A percentile compares a stretch with the other conserved stretches of the same genome.
Evolutionary conservation across 257 asterid species (phyloP).

Genomic region (Penstemon eatonii): DNA sequence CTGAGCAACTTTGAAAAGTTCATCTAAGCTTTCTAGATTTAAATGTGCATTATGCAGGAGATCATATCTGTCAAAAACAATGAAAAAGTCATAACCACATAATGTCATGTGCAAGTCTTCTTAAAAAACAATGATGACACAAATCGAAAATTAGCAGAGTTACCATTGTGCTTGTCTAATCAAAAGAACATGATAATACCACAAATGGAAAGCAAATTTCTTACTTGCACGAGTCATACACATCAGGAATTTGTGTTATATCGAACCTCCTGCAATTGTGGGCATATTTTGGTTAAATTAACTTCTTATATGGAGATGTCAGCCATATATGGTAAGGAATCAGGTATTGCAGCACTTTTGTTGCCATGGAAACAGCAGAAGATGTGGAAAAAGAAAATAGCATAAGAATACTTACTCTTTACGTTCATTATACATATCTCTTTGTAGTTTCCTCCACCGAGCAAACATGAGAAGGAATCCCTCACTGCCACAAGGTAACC

Average conservation of each 20-base stretch:
- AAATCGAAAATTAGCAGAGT: background rate
- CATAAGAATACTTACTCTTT: slow-evolving; percentile 57
- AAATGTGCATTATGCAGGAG: slow-evolving; percentile 95
- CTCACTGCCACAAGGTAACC: slow-evolving; percentile 97
- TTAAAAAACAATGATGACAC: background rate
- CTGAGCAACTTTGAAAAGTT: slow-evolving; percentile 94
- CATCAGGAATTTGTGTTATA: slow-evolving; percentile 94
- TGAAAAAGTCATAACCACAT: slow-evolving; percentile 19
- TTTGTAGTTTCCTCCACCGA: slow-evolving; percentile 95
- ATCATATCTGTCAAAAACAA: slow-evolving; percentile 66
- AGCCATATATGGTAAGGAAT: slow-evolving; percentile 8
- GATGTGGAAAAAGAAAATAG: background rate
- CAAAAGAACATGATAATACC: slow-evolving; percentile 3
- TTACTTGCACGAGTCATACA: slow-evolving; percentile 99
- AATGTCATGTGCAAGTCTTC: slow-evolving; percentile 18
- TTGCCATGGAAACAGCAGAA: slow-evolving; percentile 7
- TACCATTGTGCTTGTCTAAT: background rate
- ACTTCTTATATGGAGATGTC: slow-evolving; percentile 13
- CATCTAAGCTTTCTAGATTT: slow-evolving; percentile 73
- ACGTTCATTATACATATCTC: slow-evolving; percentile 89
- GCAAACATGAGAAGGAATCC: slow-evolving; percentile 99
- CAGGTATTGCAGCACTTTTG: background rate
- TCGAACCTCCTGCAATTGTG: slow-evolving; percentile 76
- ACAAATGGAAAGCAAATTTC: slow-evolving; percentile 26
- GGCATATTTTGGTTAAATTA: slow-evolving; percentile 27